phyloP scores from a whole-genome alignment of 2,329 filamentous ascomycete genomes.

The Thielaviopsis populi region DNA sequence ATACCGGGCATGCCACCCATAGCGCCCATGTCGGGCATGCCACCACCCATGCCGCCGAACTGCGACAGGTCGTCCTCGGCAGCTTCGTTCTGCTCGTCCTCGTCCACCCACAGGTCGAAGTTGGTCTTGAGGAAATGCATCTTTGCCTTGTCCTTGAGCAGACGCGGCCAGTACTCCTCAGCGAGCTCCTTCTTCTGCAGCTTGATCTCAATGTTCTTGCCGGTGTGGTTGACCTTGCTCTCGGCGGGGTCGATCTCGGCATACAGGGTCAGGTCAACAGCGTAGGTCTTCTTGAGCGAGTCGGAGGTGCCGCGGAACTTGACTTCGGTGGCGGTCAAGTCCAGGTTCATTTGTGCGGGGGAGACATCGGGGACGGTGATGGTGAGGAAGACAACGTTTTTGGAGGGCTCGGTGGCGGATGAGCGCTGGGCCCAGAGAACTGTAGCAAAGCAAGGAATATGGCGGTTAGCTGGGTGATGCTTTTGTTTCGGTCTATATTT shows the following conservation, averaged over 20 bases:
- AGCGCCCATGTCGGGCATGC: slow-evolving; percentile 37
- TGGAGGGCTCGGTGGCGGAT: slow-evolving; percentile 58
- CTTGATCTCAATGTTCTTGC: slow-evolving; percentile 77
- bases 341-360: slow-evolving; percentile 60
- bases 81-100: slow-evolving; percentile 92
- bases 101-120: slow-evolving; percentile 98
- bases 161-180: slow-evolving; percentile 86
- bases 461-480: background rate
- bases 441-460: slow-evolving; percentile 25
- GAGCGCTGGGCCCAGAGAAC: slow-evolving; percentile 98
- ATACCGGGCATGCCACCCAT: slow-evolving; percentile 29
- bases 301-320: slow-evolving; percentile 70
- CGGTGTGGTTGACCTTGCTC: slow-evolving; percentile 77
- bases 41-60: slow-evolving; percentile 48
- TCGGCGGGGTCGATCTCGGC: slow-evolving; percentile 75
- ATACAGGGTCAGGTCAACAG: slow-evolving; percentile 75
- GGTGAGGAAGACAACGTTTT: slow-evolving; percentile 91
- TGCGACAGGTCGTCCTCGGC: slow-evolving; percentile 66
- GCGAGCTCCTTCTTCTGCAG: slow-evolving; percentile 94
- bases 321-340: slow-evolving; percentile 62
- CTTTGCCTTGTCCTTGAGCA: slow-evolving; percentile 82
- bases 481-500: too few species aligned
- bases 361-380: slow-evolving; percentile 78
- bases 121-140: slow-evolving; percentile 95
- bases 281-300: slow-evolving; percentile 74